phyloP scores from a whole-genome alignment of 768 basidiomycete genomes.

The Kwoniella sp. region DNA sequence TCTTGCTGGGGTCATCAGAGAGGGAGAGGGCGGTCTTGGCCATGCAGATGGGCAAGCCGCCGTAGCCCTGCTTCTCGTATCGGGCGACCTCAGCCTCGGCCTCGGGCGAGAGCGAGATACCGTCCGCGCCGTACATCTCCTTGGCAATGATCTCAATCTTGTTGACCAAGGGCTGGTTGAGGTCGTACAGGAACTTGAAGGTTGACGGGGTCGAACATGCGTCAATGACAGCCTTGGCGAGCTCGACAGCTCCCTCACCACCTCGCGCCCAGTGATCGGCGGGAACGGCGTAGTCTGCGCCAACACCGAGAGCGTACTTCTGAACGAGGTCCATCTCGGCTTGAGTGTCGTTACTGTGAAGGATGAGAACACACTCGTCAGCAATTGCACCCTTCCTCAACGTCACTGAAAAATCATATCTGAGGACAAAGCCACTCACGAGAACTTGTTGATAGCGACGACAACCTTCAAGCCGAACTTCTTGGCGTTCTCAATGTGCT shows the following conservation, averaged over 20 bases:
- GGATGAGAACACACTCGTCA: neutral
- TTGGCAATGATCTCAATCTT: conserved; percentile 86
- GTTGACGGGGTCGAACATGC: conserved; percentile 73
- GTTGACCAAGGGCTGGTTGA: conserved; percentile 76
- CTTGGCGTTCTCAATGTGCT: conserved; percentile 90
- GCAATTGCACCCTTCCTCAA: neutral
- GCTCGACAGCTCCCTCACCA: conserved; percentile 81
- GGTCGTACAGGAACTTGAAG: conserved; percentile 93
- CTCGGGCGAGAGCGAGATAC: conserved; percentile 79
- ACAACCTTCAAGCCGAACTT: conserved; percentile 97
- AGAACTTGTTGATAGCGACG: conserved; percentile 91
- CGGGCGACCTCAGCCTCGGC: conserved; percentile 84
- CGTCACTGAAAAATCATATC: neutral
- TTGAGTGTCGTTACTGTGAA: conserved; percentile 74
- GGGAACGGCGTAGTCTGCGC: conserved; percentile 91
- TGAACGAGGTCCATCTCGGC: conserved; percentile 87
- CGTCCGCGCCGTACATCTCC: conserved; percentile 93
- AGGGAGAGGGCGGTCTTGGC: conserved; percentile 98
- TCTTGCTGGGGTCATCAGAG: conserved; percentile 88
- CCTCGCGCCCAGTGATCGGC: conserved; percentile 98
- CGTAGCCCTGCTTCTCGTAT: conserved; percentile 81
- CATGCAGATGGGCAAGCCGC: conserved; percentile 75
- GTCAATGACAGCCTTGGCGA: conserved; percentile 88
- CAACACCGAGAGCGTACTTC: conserved; percentile 74
- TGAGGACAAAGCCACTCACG: conserved; percentile 62